A percentile compares a stretch with the other conserved stretches of the same genome.
These are phyloP conservation scores for Pythium rhizo-oryzae DNA, from an alignment of 352 stramenopile genomes.

Conservation along the genomic window DNA sequence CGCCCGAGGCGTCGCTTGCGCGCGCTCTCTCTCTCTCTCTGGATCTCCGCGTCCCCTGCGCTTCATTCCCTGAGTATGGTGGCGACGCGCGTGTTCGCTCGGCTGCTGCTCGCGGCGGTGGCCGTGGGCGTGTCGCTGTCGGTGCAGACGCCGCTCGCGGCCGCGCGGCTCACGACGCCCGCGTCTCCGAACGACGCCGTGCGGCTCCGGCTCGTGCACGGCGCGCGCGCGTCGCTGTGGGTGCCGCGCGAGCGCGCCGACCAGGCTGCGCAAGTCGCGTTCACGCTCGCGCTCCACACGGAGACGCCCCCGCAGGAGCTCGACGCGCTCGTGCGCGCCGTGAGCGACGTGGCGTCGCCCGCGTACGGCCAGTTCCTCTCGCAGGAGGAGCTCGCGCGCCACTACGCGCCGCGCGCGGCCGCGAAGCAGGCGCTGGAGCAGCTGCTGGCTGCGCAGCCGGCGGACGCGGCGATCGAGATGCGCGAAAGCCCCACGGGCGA, in stretches of 20 bases:
- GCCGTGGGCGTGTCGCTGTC: no score
- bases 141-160: no score
- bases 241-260: conserved; percentile 28
- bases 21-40: background rate
- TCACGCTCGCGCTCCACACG: conserved; percentile 45
- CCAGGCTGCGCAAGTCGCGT: conserved; percentile 26
- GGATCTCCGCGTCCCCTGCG: background rate
- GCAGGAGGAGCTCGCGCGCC: conserved; percentile 33
- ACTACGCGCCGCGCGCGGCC: conserved; percentile 39
- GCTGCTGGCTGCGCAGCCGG: conserved; percentile 24
- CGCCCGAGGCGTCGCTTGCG: background rate
- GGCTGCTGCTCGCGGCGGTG: background rate
- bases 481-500: conserved; percentile 39
- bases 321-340: conserved; percentile 38
- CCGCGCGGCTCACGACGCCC: no score
- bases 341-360: conserved; percentile 52
- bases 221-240: conserved; percentile 15
- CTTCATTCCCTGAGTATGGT: background rate
- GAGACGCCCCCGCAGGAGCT: conserved; percentile 39
- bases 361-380: conserved; percentile 56
- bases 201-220: conserved; percentile 20
- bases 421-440: conserved; percentile 25
- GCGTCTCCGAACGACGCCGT: background rate
- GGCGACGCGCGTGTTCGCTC: background rate
- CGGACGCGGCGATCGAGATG: conserved; percentile 13